Percentiles rank a stretch among this genome's conserved stretches.
These are phyloP conservation scores for Mycena sp. DNA, from an alignment of 1,284 basidiomycete genomes.

Conservation along the genomic window DNA sequence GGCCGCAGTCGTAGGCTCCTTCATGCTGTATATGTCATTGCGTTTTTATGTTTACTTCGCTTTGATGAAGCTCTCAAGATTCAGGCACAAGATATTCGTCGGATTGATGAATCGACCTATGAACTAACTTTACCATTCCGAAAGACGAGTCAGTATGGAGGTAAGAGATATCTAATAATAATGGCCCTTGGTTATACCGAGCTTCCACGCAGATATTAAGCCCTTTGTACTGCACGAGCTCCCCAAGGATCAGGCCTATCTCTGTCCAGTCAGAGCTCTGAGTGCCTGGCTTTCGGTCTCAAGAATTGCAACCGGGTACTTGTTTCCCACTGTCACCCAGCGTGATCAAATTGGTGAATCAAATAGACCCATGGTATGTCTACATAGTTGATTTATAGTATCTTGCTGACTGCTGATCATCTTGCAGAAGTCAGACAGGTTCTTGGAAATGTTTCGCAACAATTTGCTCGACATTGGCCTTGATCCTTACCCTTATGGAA, in stretches of 20 bases:
- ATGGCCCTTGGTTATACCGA: neutral
- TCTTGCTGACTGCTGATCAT: neutral
- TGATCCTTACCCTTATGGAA: conserved; percentile 35
- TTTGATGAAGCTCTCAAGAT: conserved; percentile 47
- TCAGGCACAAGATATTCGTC: conserved; percentile 36
- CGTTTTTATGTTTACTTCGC: conserved; percentile 44
- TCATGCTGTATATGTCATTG: conserved; percentile 39
- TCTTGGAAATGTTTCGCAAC: conserved; percentile 38
- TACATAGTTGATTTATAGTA: neutral
- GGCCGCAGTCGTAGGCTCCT: conserved; percentile 34
- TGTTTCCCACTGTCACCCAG: conserved; percentile 34
- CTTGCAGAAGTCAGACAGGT: conserved; percentile 34
- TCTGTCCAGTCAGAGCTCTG: conserved; percentile 36
- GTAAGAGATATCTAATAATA: conserved; percentile 20
- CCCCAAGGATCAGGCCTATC: conserved; percentile 26
- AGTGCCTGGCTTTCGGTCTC: conserved; percentile 29
- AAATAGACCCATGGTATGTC: conserved; percentile 30
- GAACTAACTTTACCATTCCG: conserved; percentile 39
- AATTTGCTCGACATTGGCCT: conserved; percentile 37
- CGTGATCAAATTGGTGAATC: conserved; percentile 33
- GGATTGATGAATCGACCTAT: conserved; percentile 15
- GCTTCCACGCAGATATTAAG: conserved; percentile 28
- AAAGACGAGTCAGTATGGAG: conserved; percentile 40
- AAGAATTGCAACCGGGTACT: conserved; percentile 27
- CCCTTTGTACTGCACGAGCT: conserved; percentile 33